Conservation (phyloP, 805 yeast species). For the Torulaspora gathmanii region DNA sequence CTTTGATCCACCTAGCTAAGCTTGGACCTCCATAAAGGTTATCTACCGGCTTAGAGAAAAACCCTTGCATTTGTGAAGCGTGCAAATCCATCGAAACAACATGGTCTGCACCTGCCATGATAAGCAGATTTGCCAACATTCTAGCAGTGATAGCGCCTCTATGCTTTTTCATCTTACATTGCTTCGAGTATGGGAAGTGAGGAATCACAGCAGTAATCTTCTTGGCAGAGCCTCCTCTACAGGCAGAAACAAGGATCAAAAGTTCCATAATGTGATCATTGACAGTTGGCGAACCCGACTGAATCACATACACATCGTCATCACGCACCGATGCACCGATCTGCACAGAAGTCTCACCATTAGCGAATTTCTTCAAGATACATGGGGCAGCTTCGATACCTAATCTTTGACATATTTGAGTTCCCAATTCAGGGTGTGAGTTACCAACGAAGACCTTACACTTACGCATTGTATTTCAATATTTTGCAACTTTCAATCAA, state of each 20-base stretch:
- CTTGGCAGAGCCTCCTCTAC: constrained; percentile 97
- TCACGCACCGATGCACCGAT: constrained; percentile 94
- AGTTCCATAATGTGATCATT: constrained; percentile 97
- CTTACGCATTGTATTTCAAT: constrained; percentile 70
- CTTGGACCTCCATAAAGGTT: constrained; percentile 96
- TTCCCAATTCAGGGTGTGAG: constrained; percentile 93
- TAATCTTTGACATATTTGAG: constrained; percentile 79
- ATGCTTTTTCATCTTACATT: constrained; percentile 96
- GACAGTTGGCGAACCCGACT: constrained; percentile 78
- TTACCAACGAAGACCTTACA: constrained; percentile 95
- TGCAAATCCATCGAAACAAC: constrained; percentile 94
- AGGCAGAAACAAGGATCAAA: constrained; percentile 86
- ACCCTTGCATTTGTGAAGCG: constrained; percentile 99
- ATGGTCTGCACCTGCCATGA: constrained; percentile 99
- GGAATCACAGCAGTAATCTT: constrained; percentile 95
- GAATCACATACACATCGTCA: constrained; percentile 92
- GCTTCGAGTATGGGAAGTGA: constrained; percentile 95
- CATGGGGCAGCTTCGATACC: constrained; percentile 95
- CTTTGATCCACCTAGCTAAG: constrained; percentile 91
- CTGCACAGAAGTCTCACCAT: constrained; percentile 96
- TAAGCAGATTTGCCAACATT: constrained; percentile 89
- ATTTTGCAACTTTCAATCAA: not conserved
- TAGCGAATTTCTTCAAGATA: constrained; percentile 84
- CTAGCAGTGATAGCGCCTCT: constrained; percentile 98
- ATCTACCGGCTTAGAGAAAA: constrained; percentile 95